Evolutionary conservation across 2,329 filamentous ascomycete species (phyloP), one percentile per base, ranked within the genome.

Genomic region (Aspergillus fumigatus): DNA sequence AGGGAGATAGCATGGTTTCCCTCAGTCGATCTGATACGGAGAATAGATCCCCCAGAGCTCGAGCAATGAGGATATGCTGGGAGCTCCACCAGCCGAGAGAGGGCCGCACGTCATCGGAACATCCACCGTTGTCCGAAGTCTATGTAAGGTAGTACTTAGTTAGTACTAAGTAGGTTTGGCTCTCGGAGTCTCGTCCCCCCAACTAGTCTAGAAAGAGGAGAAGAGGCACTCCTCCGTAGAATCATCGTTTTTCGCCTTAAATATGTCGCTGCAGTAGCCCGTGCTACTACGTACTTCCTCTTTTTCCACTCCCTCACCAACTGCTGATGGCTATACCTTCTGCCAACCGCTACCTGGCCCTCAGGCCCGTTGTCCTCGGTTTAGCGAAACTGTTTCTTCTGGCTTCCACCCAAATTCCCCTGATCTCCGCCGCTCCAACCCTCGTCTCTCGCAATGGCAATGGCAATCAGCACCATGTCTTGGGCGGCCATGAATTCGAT

Each of bases 321-420:
- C 48, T 51, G 49, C 49, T 63, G 60, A 72, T 72, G 69, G 66
- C 63, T 62, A 62, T 64, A 55, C 56, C 62, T 50, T 29, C 56
- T 45, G 59, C 64, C 52, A 70, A 65, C 60, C 69, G 66, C 51
- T 69, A 71, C 51, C 58, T 76, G 61, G 68, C 70, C 61, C 58
- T 69, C 57, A 68, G 75, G 67, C 73, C 75, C 26, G 59, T 73
- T 54, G 63, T 74, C 57, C 64, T 79, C 56, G 72, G 74, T 38
- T 60, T 78, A 45, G 70, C 72, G 19, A 79, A 77, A 63, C 55
- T 78, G 51, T 52, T 78, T 11, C 59, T 76, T 52, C 63, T 77
- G 50, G 61, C 68, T 17, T 55, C 76, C 45, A 62, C 67, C 6
- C 70, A 75, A 51, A 55, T 78, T 35, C 74, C 78, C 9, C 58